A percentile compares a stretch with the other conserved stretches of the same genome.
These are phyloP conservation scores for Aspergillus udagawae DNA, from an alignment of 2,329 filamentous ascomycete genomes.

Conservation along the genomic window DNA sequence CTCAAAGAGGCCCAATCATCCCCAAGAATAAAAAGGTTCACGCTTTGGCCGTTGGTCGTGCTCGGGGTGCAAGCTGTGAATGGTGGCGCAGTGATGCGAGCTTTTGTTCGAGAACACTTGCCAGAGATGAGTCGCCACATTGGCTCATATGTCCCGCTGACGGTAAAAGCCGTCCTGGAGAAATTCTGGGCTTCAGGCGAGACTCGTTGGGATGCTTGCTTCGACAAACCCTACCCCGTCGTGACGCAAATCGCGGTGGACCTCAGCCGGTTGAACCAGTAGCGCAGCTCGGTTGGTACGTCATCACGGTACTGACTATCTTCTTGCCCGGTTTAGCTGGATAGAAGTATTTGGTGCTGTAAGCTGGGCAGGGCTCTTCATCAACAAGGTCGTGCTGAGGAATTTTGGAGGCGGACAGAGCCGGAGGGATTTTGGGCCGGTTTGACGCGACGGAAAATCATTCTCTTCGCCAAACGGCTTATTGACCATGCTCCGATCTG, in stretches of 20 bases:
- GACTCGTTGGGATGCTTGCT: constrained; percentile 38
- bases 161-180: constrained; percentile 29
- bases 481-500: background rate
- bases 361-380: no score
- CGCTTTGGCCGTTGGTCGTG: constrained; percentile 36
- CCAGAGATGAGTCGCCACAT: constrained; percentile 21
- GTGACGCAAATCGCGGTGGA: constrained; percentile 13
- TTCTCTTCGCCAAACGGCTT: no score
- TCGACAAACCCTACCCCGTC: constrained; percentile 33
- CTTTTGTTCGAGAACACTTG: constrained; percentile 26
- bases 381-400: no score
- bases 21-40: constrained; percentile 17
- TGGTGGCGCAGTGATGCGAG: constrained; percentile 13
- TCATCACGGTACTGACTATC: background rate
- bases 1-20: constrained; percentile 16
- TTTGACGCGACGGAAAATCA: no score
- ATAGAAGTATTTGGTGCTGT: no score
- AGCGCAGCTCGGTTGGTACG: background rate
- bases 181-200: constrained; percentile 32
- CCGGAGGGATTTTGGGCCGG: no score
- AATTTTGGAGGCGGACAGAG: no score
- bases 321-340: no score
- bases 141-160: constrained; percentile 28
- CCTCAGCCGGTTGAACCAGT: background rate
- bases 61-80: constrained; percentile 31